A percentile compares a stretch with the other conserved stretches of the same genome.
These are phyloP conservation scores for Pseudozyma hubeiensis DNA, from an alignment of 1,284 basidiomycete genomes.

Conservation along the genomic window DNA sequence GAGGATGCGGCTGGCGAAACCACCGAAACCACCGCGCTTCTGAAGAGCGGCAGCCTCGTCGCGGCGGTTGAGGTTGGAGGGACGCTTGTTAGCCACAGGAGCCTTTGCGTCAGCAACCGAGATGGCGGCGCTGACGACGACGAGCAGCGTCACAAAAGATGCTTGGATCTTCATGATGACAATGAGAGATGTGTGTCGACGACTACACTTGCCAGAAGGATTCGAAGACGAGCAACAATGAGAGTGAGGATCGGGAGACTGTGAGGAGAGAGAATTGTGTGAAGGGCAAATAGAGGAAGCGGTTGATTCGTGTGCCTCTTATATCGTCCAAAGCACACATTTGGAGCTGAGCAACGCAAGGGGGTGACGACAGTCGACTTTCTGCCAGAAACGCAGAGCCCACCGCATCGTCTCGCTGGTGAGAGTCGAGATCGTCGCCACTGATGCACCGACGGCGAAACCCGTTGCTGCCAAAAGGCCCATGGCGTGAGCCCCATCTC, in stretches of 20 bases:
- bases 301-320: slow-evolving; percentile 3
- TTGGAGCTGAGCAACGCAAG: background rate
- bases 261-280: slow-evolving; percentile 3
- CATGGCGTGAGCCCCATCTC: slow-evolving; percentile 25
- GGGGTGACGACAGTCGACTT: background rate
- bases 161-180: slow-evolving; percentile 45
- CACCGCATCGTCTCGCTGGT: slow-evolving; percentile 6
- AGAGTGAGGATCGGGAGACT: slow-evolving; percentile 2
- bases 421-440: slow-evolving; percentile 12
- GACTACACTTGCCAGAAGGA: slow-evolving; percentile 38
- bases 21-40: slow-evolving; percentile 26
- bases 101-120: slow-evolving; percentile 44
- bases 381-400: slow-evolving; percentile 9
- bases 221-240: slow-evolving; percentile 2
- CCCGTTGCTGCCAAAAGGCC: background rate
- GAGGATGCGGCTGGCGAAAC: slow-evolving; percentile 33
- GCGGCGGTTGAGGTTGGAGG: slow-evolving; percentile 32
- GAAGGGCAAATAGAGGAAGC: background rate
- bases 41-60: slow-evolving; percentile 27
- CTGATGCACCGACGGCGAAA: background rate
- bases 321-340: background rate
- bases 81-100: slow-evolving; percentile 37
- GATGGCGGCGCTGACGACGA: slow-evolving; percentile 46
- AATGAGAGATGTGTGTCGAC: background rate
- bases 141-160: slow-evolving; percentile 42